Evolutionary conservation across 1,139 yeast genomes (phyloP), one percentile per base, ranked within the genome.

Genomic region (Saccharomyces pastorianus): DNA sequence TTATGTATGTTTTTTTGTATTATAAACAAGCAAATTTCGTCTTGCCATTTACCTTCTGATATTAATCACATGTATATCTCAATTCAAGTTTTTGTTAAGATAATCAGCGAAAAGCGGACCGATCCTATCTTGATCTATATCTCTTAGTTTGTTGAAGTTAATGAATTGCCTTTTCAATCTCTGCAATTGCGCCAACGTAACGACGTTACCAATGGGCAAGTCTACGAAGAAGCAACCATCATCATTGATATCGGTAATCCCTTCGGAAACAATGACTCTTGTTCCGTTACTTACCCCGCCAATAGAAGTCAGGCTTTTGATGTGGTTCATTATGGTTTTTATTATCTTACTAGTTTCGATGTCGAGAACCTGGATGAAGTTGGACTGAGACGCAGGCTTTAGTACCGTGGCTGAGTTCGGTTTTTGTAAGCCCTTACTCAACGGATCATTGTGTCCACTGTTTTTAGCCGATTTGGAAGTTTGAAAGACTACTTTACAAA

Each of bases 111-210:
- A 90, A 63, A 87, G 67, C 0, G 84, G 81, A 6, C 77, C 77
- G 46, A 91, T 87, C 63, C 96, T 74, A 49, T 78, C 82, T 23
- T 75, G 67, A 56, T 87, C 71, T 23, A 84, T 76, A 47, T 84
- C 82, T 64, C 96, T 78, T 78, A 90, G 82, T 63, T 89, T 80
- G 68, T 93, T 90, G 66, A 93, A 76, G 32, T 82, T 76, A 32
- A 91, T 81, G 67, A 86, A 93, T 28, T 91, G 85, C 60, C 99
- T 77, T 68, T 96, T 78, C 27, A 88, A 77, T 58, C 98, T 76
- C 64, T 91, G 96, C 53, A 93, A 70, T 62, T 87, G 90, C 0
- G 96, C 89, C 41, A 85, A 75, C 13, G 90, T 80, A 9, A 88
- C 82, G 26, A 26, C 28, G 1, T 77, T 71, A 9, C 75, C 75